Evolutionary conservation across 225 moss, liverwort and hornwort genomes (phyloP).

Genomic region (Asterella californica): DNA sequence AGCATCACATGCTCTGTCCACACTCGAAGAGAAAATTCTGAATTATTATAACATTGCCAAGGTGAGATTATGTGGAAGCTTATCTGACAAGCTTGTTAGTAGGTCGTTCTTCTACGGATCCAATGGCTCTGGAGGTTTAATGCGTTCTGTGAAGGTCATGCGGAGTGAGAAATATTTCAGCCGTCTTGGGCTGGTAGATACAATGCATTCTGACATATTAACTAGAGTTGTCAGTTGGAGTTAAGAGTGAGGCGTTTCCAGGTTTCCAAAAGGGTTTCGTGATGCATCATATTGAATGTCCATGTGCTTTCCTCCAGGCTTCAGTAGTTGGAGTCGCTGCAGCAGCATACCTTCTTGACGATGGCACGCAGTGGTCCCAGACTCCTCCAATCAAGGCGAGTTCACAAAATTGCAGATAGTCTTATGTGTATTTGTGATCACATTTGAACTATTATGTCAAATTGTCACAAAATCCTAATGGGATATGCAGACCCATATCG

Average conservation of each 20-base stretch:
- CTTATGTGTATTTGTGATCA: neutral
- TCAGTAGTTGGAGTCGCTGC: slow-evolving; percentile 70
- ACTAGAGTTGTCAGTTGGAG: too few relatives aligned
- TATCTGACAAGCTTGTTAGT: neutral
- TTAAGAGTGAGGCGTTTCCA: neutral
- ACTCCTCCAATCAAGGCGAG: slow-evolving; percentile 74
- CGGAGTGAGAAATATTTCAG: neutral
- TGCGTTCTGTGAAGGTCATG: neutral
- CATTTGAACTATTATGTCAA: neutral
- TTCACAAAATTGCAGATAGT: neutral
- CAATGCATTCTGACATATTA: neutral
- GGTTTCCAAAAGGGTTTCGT: neutral
- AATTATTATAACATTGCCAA: slow-evolving; percentile 75
- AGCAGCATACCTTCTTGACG: slow-evolving; percentile 86
- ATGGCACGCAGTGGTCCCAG: slow-evolving; percentile 83
- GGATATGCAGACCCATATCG: neutral
- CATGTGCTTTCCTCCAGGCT: slow-evolving; percentile 39
- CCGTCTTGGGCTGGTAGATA: neutral
- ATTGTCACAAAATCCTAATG: neutral
- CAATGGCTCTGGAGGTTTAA: neutral
- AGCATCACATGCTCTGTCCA: slow-evolving; percentile 47
- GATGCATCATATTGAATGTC: neutral
- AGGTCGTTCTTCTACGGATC: neutral
- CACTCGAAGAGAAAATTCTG: slow-evolving; percentile 73
- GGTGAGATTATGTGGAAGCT: slow-evolving; percentile 31